A percentile compares a stretch with the other conserved stretches of the same genome.
Evolutionary conservation across 352 stramenopile genomes (phyloP).

Genomic region (Pythium folliculosum): DNA sequence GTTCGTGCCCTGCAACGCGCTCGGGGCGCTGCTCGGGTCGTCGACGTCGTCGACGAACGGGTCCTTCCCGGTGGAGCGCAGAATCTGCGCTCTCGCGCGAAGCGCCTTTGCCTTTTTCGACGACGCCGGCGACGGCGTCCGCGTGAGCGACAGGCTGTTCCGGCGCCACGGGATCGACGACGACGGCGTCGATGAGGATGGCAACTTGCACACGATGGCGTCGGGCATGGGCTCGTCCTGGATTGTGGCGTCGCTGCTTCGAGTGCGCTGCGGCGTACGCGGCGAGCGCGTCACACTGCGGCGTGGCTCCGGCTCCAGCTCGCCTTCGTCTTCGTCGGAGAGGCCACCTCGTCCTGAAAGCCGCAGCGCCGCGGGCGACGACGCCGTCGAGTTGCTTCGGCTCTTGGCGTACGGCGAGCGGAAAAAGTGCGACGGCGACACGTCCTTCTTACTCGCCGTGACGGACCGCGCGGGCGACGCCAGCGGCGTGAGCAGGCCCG

Average conservation of each 20-base stretch:
- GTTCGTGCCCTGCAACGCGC: conserved; percentile 26
- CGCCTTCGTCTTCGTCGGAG: conserved; percentile 1
- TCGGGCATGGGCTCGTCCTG: conserved; percentile 21
- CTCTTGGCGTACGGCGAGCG: conserved; percentile 52
- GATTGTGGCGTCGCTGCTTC: background rate
- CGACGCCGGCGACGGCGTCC: conserved; percentile 25
- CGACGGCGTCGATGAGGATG: conserved; percentile 16
- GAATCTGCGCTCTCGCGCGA: conserved; percentile 11
- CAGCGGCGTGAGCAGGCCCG: conserved; percentile 18
- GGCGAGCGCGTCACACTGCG: conserved; percentile 6
- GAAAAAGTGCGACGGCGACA: conserved; percentile 78
- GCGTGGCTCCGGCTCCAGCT: conserved; percentile 9
- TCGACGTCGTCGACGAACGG: conserved; percentile 22
- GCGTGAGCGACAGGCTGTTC: conserved; percentile 32
- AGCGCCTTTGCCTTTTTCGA: conserved; percentile 8
- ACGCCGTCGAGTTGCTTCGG: conserved; percentile 16
- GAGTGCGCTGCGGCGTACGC: conserved; percentile 8
- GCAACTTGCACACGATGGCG: conserved; percentile 8
- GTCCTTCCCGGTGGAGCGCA: conserved; percentile 4
- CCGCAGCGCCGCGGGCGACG: conserved; percentile 5
- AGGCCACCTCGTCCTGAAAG: background rate
- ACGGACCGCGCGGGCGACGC: conserved; percentile 11
- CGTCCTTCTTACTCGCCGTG: conserved; percentile 11
- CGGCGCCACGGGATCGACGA: conserved; percentile 19
- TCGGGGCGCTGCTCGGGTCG: conserved; percentile 33